phyloP scores from a whole-genome alignment of 352 stramenopile species.

The Pythium phragmiticola region DNA sequence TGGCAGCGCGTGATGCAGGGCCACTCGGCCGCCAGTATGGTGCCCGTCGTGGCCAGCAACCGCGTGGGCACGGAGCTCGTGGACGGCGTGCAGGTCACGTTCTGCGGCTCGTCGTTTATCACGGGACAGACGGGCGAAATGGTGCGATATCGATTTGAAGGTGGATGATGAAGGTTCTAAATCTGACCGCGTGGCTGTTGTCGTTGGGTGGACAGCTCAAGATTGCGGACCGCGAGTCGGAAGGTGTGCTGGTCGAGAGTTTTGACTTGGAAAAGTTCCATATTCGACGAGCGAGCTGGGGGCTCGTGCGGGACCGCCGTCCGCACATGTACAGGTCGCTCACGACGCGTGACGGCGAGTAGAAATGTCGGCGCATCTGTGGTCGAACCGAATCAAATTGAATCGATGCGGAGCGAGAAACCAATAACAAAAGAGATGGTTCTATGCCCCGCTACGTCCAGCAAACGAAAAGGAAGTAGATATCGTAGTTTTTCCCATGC shows the following conservation, averaged over 20 bases:
- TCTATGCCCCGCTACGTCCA: not conserved
- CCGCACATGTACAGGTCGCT: conserved; percentile 82
- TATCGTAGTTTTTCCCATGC: not conserved
- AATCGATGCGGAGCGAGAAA: not conserved
- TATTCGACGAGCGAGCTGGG: conserved; percentile 83
- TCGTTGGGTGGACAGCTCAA: conserved; percentile 53
- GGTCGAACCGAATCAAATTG: not conserved
- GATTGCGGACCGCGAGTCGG: conserved; percentile 82
- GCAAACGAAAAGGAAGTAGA: not conserved
- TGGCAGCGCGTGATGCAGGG: conserved; percentile 93
- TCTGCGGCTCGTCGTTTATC: conserved; percentile 92
- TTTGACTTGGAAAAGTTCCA: conserved; percentile 88
- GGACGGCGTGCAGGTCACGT: conserved; percentile 84
- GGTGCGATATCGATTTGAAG: conserved; percentile 31
- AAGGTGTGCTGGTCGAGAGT: conserved; percentile 85
- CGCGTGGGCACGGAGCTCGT: conserved; percentile 82
- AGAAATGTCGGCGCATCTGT: not conserved
- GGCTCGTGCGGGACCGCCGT: conserved; percentile 83
- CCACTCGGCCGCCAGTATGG: conserved; percentile 87
- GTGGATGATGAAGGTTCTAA: not conserved
- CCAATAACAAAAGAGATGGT: not conserved
- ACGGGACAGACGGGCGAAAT: conserved; percentile 90
- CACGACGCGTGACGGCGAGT: conserved; percentile 74
- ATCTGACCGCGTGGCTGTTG: not conserved
- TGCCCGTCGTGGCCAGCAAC: conserved; percentile 91